These are phyloP conservation scores for Pyricularia sp. DNA, from an alignment of 2,329 filamentous ascomycete genomes.

Conservation along the genomic window DNA sequence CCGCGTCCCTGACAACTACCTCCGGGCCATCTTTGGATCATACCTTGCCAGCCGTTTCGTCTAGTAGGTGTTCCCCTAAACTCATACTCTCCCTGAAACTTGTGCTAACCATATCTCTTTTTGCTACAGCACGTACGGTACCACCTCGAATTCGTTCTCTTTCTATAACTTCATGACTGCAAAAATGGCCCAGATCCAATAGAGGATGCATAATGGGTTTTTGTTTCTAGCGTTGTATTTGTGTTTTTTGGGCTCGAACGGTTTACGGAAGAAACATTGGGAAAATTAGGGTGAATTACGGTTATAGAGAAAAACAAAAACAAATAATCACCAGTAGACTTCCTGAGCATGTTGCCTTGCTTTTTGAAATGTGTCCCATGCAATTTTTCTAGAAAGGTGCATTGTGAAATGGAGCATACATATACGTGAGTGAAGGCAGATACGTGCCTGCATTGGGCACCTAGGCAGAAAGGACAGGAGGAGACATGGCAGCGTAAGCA, in stretches of 20 bases:
- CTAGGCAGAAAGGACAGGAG: neutral
- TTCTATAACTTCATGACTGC: conserved; percentile 90
- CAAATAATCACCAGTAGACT: neutral
- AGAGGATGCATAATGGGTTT: neutral
- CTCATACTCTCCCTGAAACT: neutral
- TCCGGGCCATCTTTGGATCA: conserved; percentile 90
- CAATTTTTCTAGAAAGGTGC: neutral
- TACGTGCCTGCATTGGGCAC: too few species aligned
- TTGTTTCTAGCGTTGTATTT: neutral
- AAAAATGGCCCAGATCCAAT: conserved; percentile 39
- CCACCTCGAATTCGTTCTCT: conserved; percentile 85
- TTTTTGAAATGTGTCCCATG: neutral
- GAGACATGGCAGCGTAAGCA: too few species aligned
- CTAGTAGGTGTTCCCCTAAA: conserved; percentile 43
- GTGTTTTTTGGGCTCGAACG: neutral
- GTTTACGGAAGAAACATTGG: neutral
- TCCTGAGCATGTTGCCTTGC: neutral
- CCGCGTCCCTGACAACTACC: conserved; percentile 81
- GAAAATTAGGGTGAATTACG: neutral
- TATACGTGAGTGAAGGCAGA: neutral
- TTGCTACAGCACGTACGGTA: conserved; percentile 46
- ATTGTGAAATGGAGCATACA: neutral
- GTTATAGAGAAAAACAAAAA: conserved; percentile 1
- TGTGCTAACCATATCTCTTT: neutral
- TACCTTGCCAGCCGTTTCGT: conserved; percentile 93